Evolutionary conservation across 192 early-diverging fungal genomes (phyloP).

Genomic region (Coemansia sp.): DNA sequence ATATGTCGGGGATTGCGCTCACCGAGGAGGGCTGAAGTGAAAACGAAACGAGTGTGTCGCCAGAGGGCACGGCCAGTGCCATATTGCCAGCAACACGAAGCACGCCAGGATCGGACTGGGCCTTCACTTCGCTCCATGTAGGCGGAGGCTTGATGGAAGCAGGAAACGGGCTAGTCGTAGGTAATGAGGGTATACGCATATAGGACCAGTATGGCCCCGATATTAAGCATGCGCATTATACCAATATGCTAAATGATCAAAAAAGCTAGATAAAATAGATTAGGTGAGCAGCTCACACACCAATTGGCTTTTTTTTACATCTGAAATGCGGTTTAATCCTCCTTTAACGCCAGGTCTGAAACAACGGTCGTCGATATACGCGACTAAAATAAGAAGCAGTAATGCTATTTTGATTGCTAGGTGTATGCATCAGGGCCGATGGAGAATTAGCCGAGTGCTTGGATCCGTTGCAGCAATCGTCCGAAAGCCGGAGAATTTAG

Average conservation of each 20-base stretch:
- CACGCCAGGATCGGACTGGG: conserved; percentile 7
- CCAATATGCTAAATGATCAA: too few species aligned
- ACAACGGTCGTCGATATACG: not conserved
- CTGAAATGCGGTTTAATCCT: not conserved
- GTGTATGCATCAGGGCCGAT: conserved; percentile 17
- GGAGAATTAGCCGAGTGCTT: conserved; percentile 5
- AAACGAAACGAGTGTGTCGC: conserved; percentile 16
- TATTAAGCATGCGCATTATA: not conserved
- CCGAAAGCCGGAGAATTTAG: not conserved
- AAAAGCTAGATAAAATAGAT: too few species aligned
- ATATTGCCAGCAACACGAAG: conserved; percentile 6
- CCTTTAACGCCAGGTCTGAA: not conserved
- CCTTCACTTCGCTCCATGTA: conserved; percentile 8
- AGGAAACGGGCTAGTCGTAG: not conserved
- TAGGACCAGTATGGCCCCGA: not conserved
- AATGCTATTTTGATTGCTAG: not conserved
- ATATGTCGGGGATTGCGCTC: conserved; percentile 1
- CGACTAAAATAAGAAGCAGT: not conserved
- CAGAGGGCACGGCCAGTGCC: not conserved
- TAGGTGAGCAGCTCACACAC: too few species aligned
- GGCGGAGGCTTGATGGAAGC: conserved; percentile 7
- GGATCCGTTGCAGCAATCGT: not conserved
- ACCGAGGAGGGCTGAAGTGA: conserved; percentile 15
- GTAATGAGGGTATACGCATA: not conserved
- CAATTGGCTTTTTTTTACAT: not conserved